A percentile compares a stretch with the other conserved stretches of the same genome.
Evolutionary conservation across 495 filamentous ascomycete species (phyloP).

Genomic region (Copromyces sp.): DNA sequence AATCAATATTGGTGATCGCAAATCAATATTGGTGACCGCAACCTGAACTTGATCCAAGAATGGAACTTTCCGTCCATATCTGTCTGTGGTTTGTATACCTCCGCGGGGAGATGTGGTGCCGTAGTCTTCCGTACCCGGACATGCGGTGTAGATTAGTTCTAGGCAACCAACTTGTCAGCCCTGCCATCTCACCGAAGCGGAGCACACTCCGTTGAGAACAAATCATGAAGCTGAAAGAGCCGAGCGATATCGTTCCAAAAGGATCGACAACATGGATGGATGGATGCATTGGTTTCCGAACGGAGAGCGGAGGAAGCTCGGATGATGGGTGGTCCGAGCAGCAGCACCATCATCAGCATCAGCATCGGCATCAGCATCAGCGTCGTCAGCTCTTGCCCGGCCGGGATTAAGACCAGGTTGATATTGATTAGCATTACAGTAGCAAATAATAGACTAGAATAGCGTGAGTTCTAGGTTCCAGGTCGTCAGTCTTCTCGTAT

Average conservation of each 20-base stretch:
- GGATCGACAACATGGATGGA: not conserved
- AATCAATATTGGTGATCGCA: not conserved
- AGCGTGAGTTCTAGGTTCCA: not conserved
- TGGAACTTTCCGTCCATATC: not conserved
- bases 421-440: not conserved
- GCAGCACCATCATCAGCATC: not conserved
- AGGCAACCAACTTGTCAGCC: not conserved
- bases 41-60: not conserved
- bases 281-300: not conserved
- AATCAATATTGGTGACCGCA: not conserved
- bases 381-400: not conserved
- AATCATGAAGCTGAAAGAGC: not conserved
- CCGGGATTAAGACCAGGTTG: not conserved
- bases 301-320: not conserved
- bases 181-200: not conserved
- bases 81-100: not conserved
- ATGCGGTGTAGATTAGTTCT: not conserved
- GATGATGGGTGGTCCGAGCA: not conserved
- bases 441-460: not conserved
- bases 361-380: not conserved
- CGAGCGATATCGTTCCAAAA: not conserved
- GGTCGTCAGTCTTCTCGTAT: not conserved
- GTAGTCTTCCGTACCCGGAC: not conserved
- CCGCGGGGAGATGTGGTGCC: not conserved
- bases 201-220: not conserved